These are phyloP conservation scores for Myriosclerotinia curreyana DNA, from an alignment of 2,329 filamentous ascomycete genomes.

Conservation along the genomic window DNA sequence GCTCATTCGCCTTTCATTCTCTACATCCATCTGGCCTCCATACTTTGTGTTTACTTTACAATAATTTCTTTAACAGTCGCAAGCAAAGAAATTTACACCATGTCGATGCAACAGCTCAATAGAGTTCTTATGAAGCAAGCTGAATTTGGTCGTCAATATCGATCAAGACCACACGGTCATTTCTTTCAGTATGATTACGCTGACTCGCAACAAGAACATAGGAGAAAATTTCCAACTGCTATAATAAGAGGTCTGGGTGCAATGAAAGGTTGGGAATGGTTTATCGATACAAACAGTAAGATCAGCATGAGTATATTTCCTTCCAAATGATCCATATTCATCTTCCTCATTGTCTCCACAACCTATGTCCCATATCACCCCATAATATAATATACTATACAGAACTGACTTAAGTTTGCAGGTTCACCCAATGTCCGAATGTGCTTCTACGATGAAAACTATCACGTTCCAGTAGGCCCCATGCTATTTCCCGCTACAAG, in stretches of 20 bases:
- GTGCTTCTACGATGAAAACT: neutral
- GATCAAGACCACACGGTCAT: neutral
- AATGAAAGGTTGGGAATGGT: constrained; percentile 11
- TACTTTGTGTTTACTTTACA: neutral
- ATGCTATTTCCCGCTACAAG: neutral
- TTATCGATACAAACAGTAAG: constrained; percentile 11
- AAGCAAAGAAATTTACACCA: neutral
- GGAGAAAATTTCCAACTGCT: neutral
- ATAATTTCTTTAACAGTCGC: neutral
- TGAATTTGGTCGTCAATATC: neutral
- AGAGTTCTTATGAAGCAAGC: neutral
- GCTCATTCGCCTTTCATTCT: neutral
- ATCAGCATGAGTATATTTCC: neutral
- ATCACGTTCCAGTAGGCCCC: neutral
- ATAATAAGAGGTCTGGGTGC: neutral
- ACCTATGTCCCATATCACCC: neutral
- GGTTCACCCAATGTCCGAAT: constrained; percentile 6
- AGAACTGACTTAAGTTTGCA: neutral
- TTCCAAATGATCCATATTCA: neutral
- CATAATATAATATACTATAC: neutral
- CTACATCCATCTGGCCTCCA: neutral
- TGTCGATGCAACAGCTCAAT: constrained; percentile 9
- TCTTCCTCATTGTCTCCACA: neutral
- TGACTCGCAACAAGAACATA: neutral
- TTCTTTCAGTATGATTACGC: constrained; percentile 19